Evolutionary conservation across 2,329 filamentous ascomycete genomes (phyloP).

Genomic region (Phialophora tarda): DNA sequence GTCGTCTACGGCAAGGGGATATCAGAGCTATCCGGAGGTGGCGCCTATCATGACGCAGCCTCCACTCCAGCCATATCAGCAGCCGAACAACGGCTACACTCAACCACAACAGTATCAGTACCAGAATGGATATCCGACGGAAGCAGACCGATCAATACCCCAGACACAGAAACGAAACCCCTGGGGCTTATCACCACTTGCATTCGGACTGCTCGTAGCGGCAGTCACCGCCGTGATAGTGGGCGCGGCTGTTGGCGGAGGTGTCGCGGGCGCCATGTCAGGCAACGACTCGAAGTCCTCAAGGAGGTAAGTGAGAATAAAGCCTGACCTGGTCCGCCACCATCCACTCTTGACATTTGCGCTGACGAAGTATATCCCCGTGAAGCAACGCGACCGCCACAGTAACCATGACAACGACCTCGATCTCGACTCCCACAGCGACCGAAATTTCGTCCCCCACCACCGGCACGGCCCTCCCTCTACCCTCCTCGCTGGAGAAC

Average conservation of each 20-base stretch:
- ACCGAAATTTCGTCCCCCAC: constrained; percentile 1
- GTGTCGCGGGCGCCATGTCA: constrained; percentile 31
- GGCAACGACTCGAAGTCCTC: constrained; percentile 19
- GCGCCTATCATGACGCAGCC: constrained; percentile 8
- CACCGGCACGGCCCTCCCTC: constrained; percentile 19
- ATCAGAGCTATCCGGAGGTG: constrained; percentile 25
- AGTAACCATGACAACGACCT: constrained; percentile 15
- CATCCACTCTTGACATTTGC: neutral
- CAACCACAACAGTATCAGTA: constrained; percentile 22
- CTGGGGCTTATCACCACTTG: constrained; percentile 31
- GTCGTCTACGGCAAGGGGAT: neutral
- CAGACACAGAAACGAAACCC: constrained; percentile 23
- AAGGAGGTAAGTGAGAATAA: constrained; percentile 8
- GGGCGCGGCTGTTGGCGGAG: constrained; percentile 32
- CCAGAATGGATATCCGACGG: constrained; percentile 12
- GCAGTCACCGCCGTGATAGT: constrained; percentile 31
- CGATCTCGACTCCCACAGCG: constrained; percentile 12
- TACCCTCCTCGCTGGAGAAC: constrained; percentile 27
- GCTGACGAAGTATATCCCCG: neutral
- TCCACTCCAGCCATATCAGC: constrained; percentile 75
- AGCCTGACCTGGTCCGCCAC: neutral
- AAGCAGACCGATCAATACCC: neutral
- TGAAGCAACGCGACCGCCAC: neutral
- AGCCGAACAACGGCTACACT: constrained; percentile 57
- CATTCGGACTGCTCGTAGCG: constrained; percentile 31